A percentile compares a stretch with the other conserved stretches of the same genome.
phyloP scores from a whole-genome alignment of 2,329 filamentous ascomycete species.

The Ambrosiella cleistominuta region DNA sequence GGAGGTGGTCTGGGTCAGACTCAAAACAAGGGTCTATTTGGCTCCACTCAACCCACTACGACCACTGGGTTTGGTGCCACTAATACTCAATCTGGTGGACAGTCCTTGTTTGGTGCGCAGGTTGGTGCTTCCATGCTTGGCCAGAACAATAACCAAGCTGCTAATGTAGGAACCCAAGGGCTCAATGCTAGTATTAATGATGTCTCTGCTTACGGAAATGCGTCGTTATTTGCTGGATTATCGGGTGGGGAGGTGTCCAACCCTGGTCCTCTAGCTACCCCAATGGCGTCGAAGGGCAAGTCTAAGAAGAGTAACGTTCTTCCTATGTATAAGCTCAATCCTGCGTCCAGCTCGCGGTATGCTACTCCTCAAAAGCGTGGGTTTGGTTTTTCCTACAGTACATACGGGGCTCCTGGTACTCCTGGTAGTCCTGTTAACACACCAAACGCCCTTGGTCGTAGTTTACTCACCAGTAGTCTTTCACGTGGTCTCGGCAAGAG shows the following conservation, averaged over 20 bases:
- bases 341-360: slow-evolving; percentile 60
- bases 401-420: slow-evolving; percentile 66
- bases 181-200: slow-evolving; percentile 68
- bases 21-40: slow-evolving; percentile 32
- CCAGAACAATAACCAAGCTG: slow-evolving; percentile 30
- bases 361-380: slow-evolving; percentile 72
- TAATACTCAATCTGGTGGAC: slow-evolving; percentile 27
- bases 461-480: slow-evolving; percentile 46
- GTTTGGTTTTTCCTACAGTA: slow-evolving; percentile 86
- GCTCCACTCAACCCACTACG: slow-evolving; percentile 23
- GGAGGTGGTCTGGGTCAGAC: slow-evolving; percentile 14
- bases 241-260: slow-evolving; percentile 44
- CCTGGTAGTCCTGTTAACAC: slow-evolving; percentile 47
- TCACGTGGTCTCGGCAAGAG: slow-evolving; percentile 67
- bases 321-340: slow-evolving; percentile 75
- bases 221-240: slow-evolving; percentile 67
- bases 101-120: slow-evolving; percentile 28
- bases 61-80: slow-evolving; percentile 37
- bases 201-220: slow-evolving; percentile 75
- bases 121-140: slow-evolving; percentile 24
- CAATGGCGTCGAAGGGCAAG: slow-evolving; percentile 58
- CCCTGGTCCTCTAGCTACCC: slow-evolving; percentile 81
- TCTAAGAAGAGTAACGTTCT: slow-evolving; percentile 63
- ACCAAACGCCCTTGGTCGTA: slow-evolving; percentile 48
- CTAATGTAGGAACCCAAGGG: slow-evolving; percentile 35